Base-by-base conservation (phyloP, 75 land plant species). In the Gnetum montanum region DNA sequence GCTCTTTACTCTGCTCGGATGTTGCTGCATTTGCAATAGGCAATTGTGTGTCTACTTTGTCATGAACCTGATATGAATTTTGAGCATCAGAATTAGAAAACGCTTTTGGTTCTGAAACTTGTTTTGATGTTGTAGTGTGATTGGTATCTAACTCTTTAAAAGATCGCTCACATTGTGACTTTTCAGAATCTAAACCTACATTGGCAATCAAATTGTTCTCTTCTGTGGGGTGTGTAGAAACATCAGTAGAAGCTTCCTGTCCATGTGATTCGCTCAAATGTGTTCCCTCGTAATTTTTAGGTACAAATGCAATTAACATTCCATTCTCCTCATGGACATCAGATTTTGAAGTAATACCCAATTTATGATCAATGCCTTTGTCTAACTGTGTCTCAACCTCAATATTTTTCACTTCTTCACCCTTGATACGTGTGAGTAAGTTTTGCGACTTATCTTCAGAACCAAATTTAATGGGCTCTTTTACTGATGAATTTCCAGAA, bases 401-500 rank as follows among this genome's bases (percentile, higher is more conserved):
- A 8, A 27, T 19, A 8, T 46, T 63, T 51, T 74, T 73, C 18
- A 22, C 57, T 61, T 71, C 86, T 45, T 34, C 69, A 10, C 54
- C 62, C 28, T 63, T 54, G 24, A 59, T 68, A 28, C 45, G 37
- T 49, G 61, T 28, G 59, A 69, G 38, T 26, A 69, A 37, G 34
- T 1, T 29, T 38, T 67, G 63, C 46, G 70, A 59, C 47, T 46
- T 44, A 49, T 71, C 64, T 10, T 59, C 71, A 61, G 48, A 12
- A 53, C 53, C 50, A 49, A 43, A 13, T 57, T 26, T 55, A 54
- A 18, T 37, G 6, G 62, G 44, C 37, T 82, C 81, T 54, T 22
- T 55, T 15, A 75, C 54, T 55, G 47, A 34, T 18, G 69, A 55
- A 47, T 68, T 59, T 61, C 65, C 75, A 53, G 58, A 58, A 63